phyloP scores from a whole-genome alignment of 208 protist genomes.

The Acanthamoeba castellanii region DNA sequence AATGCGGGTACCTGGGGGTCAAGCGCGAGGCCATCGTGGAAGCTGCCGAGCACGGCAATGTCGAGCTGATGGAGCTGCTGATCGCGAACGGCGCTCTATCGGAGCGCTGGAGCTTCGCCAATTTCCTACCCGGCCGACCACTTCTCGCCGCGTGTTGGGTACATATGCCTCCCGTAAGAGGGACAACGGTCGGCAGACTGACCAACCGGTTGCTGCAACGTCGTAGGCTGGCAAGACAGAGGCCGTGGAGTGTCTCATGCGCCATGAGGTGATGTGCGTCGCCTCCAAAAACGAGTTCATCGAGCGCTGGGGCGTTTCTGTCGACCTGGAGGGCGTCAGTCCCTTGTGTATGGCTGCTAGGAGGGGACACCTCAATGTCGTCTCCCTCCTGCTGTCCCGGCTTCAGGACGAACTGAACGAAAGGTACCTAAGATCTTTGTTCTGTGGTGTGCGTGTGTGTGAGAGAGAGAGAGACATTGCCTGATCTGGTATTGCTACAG shows the following conservation, averaged over 20 bases:
- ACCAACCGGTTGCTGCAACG: no score
- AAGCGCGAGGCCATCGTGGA: conserved; percentile 23
- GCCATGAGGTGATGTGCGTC: conserved; percentile 3
- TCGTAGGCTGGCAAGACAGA: background rate
- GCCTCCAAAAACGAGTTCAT: conserved; percentile 39
- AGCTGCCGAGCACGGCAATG: background rate
- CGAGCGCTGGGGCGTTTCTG: background rate
- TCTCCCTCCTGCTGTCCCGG: background rate
- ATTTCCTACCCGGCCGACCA: background rate
- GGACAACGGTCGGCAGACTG: no score
- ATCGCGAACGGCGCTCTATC: background rate
- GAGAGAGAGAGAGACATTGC: background rate
- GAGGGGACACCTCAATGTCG: background rate
- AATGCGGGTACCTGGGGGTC: conserved; percentile 24
- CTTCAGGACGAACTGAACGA: background rate
- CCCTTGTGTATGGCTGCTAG: background rate
- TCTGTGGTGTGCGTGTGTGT: background rate
- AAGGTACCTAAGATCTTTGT: background rate
- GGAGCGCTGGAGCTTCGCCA: background rate
- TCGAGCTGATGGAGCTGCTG: conserved; percentile 30
- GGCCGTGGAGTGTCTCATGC: background rate
- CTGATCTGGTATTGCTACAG: background rate
- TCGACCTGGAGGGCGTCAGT: background rate
- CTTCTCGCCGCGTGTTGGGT: conserved; percentile 20
- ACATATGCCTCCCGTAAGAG: background rate